Evolutionary conservation across 495 filamentous ascomycete genomes (phyloP).

Genomic region (Neurospora pannonica): DNA sequence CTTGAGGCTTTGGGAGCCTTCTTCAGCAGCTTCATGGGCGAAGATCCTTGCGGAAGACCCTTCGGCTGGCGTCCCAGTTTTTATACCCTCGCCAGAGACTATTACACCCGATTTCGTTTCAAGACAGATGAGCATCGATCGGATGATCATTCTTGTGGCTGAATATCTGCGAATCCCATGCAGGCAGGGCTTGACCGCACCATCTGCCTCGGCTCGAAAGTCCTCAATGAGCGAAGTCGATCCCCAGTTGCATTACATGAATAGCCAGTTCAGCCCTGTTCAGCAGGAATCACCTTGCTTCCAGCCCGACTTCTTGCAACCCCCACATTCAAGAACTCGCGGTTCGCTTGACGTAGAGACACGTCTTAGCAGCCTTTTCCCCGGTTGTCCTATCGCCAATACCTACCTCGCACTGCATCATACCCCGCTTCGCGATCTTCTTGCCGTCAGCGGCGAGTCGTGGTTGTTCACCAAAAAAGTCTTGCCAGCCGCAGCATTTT

Average conservation of each 20-base stretch:
- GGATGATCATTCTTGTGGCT: slow-evolving; percentile 25
- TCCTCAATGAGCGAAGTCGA: slow-evolving; percentile 22
- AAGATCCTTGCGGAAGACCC: slow-evolving; percentile 15
- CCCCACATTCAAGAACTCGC: background rate
- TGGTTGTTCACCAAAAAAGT: slow-evolving; percentile 41
- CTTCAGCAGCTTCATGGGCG: slow-evolving; percentile 27
- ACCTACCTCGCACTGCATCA: slow-evolving; percentile 39
- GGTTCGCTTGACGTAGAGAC: slow-evolving; percentile 18
- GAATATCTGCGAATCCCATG: slow-evolving; percentile 31
- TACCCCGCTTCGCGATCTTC: slow-evolving; percentile 38
- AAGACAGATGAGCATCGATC: slow-evolving; percentile 21
- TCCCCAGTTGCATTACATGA: slow-evolving; percentile 12
- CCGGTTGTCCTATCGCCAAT: slow-evolving; percentile 29
- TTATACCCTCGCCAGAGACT: slow-evolving; percentile 16
- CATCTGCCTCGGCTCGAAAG: slow-evolving; percentile 14
- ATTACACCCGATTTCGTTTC: slow-evolving; percentile 23
- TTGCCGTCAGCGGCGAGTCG: slow-evolving; percentile 38
- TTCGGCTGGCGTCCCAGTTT: slow-evolving; percentile 12
- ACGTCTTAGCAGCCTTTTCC: slow-evolving; percentile 29
- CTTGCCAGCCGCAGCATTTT: slow-evolving; percentile 22
- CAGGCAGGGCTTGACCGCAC: slow-evolving; percentile 4
- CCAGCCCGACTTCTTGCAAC: background rate
- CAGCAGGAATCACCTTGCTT: slow-evolving; percentile 5
- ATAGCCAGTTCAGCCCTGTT: slow-evolving; percentile 6
- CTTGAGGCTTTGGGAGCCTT: slow-evolving; percentile 30